These are phyloP conservation scores for Annona cherimola DNA, from an alignment of 164 flowering plant species.

Conservation along the genomic window DNA sequence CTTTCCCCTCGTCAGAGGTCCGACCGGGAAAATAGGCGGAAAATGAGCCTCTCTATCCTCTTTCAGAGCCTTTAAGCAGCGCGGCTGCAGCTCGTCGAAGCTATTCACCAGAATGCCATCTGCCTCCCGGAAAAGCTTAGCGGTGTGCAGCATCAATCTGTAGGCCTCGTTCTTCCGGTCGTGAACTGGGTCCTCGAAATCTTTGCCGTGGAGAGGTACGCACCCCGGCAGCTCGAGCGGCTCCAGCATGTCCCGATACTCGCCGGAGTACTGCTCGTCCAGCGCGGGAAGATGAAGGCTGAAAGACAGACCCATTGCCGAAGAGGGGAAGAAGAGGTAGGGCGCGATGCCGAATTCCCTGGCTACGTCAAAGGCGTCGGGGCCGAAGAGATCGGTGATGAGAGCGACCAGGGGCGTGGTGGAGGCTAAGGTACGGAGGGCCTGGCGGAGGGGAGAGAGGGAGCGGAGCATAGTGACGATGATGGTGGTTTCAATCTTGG, in stretches of 20 bases:
- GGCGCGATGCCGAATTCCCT: conserved; percentile 25
- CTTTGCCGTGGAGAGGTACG: conserved; percentile 12
- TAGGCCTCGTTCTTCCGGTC: neutral
- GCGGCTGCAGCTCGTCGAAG: conserved; percentile 10
- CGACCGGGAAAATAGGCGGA: conserved; percentile 30
- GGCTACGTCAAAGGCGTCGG: conserved; percentile 27
- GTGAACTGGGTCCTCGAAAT: conserved; percentile 6
- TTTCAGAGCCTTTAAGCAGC: neutral
- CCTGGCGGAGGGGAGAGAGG: conserved; percentile 15
- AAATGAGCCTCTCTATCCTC: neutral
- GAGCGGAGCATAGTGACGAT: conserved; percentile 8
- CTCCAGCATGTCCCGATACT: neutral
- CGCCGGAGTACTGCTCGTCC: neutral
- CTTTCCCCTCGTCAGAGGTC: conserved; percentile 21
- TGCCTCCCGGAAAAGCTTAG: conserved; percentile 6
- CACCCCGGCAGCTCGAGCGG: conserved; percentile 15
- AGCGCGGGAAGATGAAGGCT: conserved; percentile 12
- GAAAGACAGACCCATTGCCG: conserved; percentile 16
- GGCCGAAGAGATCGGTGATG: conserved; percentile 30
- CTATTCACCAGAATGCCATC: conserved; percentile 36
- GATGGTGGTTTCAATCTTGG: conserved; percentile 2
- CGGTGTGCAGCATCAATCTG: neutral
- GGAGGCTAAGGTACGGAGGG: conserved; percentile 27
- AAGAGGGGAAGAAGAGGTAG: conserved; percentile 29
- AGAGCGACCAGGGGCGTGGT: conserved; percentile 18